Evolutionary conservation across 768 basidiomycete genomes (phyloP), one percentile per base, ranked within the genome.

Genomic region (Panaeolus cyanescens): DNA sequence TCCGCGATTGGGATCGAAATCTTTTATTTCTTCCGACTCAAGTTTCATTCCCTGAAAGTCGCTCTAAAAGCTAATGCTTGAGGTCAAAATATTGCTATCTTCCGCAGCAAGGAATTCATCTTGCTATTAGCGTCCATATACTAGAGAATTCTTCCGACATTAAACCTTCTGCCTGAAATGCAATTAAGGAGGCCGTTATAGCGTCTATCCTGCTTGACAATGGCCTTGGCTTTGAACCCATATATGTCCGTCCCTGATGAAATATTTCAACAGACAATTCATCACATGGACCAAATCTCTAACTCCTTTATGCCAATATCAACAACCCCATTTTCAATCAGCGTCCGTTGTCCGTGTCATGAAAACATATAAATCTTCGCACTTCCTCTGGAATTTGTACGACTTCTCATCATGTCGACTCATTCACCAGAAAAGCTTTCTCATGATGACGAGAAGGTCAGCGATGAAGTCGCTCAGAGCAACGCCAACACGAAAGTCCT

Each of bases 361-460:
- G 22, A 13, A 45, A 10, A 12, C 32, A 50, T 61, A 57, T 34
- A 57, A 36, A 12, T 20, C 25, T 8, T 28, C 17, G 30, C 19
- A 30, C 9, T 45, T 32, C 53, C 40, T 42, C 5, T 5, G 17
- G 34, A 30, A 30, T 2, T 59, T 32, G 32, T 50, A 39, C 17
- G 31, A 37, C 19, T 8, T 32, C 33, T 50, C 36, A 54, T 39
- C 37, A 68, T 70, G 67, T 66, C 70, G 34, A 61, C 55, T 57
- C 57, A 61, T 53, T 59, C 40, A 34, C 56, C 61, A 3, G 65
- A 68, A 61, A 61, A 61, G 56, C 34, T 37, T 20, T 57, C 34
- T 19, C 59, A 62, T 19, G 28, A 59, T 40, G 59, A 58, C n/a
- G 13, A 22, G 10, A 40, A 61, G 5, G 60, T 15, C 6, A 50